phyloP scores from a whole-genome alignment of 2,329 filamentous ascomycete species.

The Pyrenophora seminiperda region DNA sequence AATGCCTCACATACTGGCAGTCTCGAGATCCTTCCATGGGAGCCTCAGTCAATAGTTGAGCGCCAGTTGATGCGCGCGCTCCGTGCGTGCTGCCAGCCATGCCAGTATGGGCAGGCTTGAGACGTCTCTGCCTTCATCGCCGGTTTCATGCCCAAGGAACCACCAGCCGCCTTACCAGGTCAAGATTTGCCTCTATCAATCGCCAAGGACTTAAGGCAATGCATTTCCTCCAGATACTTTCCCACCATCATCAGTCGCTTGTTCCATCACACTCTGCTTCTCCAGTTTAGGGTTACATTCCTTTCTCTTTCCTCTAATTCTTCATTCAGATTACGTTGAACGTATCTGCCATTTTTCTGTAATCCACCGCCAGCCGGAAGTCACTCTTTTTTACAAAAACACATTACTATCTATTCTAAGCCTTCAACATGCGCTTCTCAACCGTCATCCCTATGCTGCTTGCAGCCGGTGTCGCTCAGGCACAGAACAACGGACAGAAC shows the following conservation, averaged over 20 bases:
- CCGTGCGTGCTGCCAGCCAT: constrained; percentile 36
- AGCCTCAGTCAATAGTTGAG: constrained; percentile 35
- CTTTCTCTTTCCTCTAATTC: constrained; percentile 47
- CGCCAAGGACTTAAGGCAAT: constrained; percentile 45
- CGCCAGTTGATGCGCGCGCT: constrained; percentile 32
- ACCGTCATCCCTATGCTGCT: constrained; percentile 42
- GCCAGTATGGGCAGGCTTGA: constrained; percentile 40
- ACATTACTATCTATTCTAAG: constrained; percentile 14
- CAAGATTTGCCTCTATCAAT: constrained; percentile 24
- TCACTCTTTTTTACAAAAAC: constrained; percentile 38
- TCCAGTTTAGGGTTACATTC: constrained; percentile 49
- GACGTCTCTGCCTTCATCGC: constrained; percentile 48
- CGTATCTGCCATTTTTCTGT: constrained; percentile 46
- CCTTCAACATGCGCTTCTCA: constrained; percentile 44
- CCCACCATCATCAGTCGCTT: constrained; percentile 42
- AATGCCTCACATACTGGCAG: constrained; percentile 41
- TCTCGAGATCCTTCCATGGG: constrained; percentile 30
- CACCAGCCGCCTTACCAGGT: constrained; percentile 37
- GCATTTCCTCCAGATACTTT: constrained; percentile 33
- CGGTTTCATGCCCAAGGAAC: constrained; percentile 48
- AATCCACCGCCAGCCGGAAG: constrained; percentile 48
- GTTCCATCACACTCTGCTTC: constrained; percentile 33
- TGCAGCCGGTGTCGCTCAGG: constrained; percentile 42
- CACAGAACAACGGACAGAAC: constrained; percentile 32
- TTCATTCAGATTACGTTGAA: constrained; percentile 49